Percentiles rank a stretch among this genome's conserved stretches.
phyloP scores from a whole-genome alignment of 192 early-diverging fungal genomes.

The Mortierella alpina region DNA sequence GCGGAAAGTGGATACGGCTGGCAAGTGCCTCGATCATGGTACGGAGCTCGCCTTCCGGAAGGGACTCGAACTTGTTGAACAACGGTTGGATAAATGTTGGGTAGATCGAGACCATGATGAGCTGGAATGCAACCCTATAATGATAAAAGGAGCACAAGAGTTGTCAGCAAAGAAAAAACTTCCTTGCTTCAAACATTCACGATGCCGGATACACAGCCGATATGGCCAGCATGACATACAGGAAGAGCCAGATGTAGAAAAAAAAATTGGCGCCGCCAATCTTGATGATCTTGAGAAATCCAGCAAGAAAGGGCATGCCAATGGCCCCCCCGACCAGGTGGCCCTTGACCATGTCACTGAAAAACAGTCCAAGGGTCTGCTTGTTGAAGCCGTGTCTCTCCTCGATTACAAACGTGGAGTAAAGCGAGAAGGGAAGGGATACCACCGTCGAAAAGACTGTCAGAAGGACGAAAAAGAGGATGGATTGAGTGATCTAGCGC shows the following conservation, averaged over 20 bases:
- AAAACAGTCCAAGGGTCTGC: conserved; percentile 81
- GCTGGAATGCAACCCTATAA: conserved; percentile 71
- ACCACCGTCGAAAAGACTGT: conserved; percentile 70
- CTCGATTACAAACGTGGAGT: conserved; percentile 96
- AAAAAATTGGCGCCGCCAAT: conserved; percentile 87
- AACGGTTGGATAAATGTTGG: conserved; percentile 98
- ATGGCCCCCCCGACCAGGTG: conserved; percentile 75
- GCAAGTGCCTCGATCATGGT: conserved; percentile 86
- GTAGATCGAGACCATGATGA: conserved; percentile 83
- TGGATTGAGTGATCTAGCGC: conserved; percentile 81
- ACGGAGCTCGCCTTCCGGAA: conserved; percentile 85
- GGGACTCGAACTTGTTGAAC: conserved; percentile 94
- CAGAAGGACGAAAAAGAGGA: conserved; percentile 77
- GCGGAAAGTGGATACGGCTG: conserved; percentile 84
- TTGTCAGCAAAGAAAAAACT: neutral
- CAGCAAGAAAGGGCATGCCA: conserved; percentile 82
- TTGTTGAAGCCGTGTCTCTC: conserved; percentile 97
- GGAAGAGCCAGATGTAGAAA: conserved; percentile 91
- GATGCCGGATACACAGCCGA: neutral
- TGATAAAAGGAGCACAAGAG: neutral
- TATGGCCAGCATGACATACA: conserved; percentile 60
- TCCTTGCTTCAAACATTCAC: neutral
- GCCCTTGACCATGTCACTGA: conserved; percentile 83
- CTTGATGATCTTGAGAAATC: conserved; percentile 84
- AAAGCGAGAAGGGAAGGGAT: conserved; percentile 84